Base-by-base conservation (phyloP, 148 eudicot genomes). In the Vaccinium corymbosum region DNA sequence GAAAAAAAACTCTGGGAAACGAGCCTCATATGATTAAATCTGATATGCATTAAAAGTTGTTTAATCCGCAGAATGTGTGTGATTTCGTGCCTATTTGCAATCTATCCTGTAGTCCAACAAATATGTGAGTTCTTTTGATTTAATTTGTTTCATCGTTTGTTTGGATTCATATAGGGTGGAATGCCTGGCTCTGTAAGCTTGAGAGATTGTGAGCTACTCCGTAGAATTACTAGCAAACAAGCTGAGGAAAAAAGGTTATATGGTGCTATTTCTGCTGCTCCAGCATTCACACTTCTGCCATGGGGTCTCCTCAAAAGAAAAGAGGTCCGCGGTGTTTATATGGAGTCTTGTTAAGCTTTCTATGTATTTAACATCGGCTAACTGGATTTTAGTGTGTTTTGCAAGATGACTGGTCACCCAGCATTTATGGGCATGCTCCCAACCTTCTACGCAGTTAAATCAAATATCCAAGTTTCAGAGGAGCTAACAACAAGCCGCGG, bases 401-500 rank as follows among this genome's bases (percentile, higher is more conserved):
- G 87, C 87, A 82, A 96, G 99, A 83, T 86, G 76, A 97, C 99
- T 80, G 88, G 99, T 88, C 99, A 97, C 85, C 99, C 99, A 32
- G 98, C 98, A 85, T 97, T 97, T 83, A 92, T 90, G 91, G 91
- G 89, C 89, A 91, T 88, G 82, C 95, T 97, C 82, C 90, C 99
- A 11, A 75, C 89, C 14, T 91, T 97, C 82, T 84, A 97, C 93
- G 92, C 97, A 61, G 98, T 92, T 64, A 94, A 94, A 84, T 89
- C 99, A 68, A 92, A 90, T 73, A 86, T 91, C 76, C 98, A 93
- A 84, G 91, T 97, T 62, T 94, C 97, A 19, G 98, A 90, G 38
- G 94, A 93, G 91, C 91, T 97, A 80, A 97, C 98, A 80, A 97
- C 99, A 62, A 94, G 99, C 85, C 97, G 98, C 88, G 99, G 99